Evolutionary conservation across 257 asterid genomes (phyloP).

Genomic region (Nicotiana tomentosiformis): DNA sequence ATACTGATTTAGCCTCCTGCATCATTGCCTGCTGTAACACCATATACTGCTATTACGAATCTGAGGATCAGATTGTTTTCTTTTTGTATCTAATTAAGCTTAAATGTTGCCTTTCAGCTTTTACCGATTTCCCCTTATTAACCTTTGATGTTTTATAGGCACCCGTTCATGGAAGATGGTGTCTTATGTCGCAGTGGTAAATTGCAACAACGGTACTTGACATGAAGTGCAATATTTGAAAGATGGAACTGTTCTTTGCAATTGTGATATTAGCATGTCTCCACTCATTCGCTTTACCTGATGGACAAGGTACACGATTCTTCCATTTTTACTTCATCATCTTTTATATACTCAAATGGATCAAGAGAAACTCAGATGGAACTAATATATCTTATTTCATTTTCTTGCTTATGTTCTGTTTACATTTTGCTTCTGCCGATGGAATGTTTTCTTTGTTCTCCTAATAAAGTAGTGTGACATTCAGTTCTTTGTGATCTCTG

Average conservation of each 20-base stretch:
- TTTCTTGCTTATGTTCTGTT: neutral
- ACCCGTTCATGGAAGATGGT: neutral
- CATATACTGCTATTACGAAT: too few species aligned
- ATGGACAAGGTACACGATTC: constrained; percentile 49
- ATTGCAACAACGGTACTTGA: neutral
- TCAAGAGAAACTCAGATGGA: neutral
- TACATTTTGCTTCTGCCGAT: neutral
- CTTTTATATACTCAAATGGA: neutral
- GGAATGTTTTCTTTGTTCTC: neutral
- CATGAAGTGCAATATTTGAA: constrained; percentile 5
- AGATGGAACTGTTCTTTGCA: constrained; percentile 41
- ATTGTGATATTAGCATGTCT: constrained; percentile 31
- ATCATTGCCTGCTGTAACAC: too few species aligned
- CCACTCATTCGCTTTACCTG: constrained; percentile 41
- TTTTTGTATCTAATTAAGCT: neutral
- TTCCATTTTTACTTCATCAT: constrained; percentile 3
- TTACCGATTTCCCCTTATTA: neutral
- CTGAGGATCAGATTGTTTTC: neutral
- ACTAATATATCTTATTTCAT: neutral
- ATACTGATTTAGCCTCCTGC: too few species aligned
- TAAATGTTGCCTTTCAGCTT: neutral
- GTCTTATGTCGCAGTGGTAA: neutral
- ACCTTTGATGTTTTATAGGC: neutral
- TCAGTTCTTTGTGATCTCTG: neutral
- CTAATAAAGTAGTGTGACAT: neutral